These are phyloP conservation scores for Fusarium sp. DNA, from an alignment of 2,329 filamentous ascomycete genomes.

Conservation along the genomic window DNA sequence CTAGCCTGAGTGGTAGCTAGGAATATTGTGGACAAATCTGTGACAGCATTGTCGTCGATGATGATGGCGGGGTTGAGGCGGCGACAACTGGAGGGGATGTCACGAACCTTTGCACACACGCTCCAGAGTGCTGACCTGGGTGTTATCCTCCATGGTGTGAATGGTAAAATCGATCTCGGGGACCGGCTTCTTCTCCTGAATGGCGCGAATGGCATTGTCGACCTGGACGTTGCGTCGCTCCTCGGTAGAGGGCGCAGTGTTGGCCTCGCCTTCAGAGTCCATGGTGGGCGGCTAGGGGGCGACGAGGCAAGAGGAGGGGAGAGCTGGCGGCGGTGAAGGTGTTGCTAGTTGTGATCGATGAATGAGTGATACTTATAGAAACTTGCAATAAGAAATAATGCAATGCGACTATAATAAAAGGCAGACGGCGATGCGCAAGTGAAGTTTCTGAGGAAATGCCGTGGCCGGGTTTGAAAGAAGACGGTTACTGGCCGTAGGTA, in stretches of 20 bases:
- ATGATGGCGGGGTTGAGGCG: constrained; percentile 39
- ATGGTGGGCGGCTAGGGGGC: constrained; percentile 45
- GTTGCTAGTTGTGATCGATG: constrained; percentile 26
- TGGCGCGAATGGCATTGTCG: constrained; percentile 91
- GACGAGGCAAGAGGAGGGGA: constrained; percentile 26
- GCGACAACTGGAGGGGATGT: constrained; percentile 37
- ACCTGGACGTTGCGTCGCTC: constrained; percentile 71
- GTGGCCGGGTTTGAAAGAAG: constrained; percentile 36
- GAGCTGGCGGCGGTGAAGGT: constrained; percentile 45
- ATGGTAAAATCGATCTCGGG: constrained; percentile 99
- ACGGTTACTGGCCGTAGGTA: constrained; percentile 38
- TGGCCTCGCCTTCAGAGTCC: constrained; percentile 61
- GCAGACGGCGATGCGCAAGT: constrained; percentile 2
- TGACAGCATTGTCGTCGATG: constrained; percentile 25
- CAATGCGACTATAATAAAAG: constrained; percentile 25
- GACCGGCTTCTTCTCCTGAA: constrained; percentile 92
- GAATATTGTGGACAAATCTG: constrained; percentile 20
- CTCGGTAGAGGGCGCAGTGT: constrained; percentile 50
- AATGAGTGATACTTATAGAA: constrained; percentile 14
- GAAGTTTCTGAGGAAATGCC: constrained; percentile 13
- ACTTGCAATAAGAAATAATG: constrained; percentile 9
- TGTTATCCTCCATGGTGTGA: constrained; percentile 98
- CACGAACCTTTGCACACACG: constrained; percentile 95
- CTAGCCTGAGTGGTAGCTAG: background rate
- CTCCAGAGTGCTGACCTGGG: constrained; percentile 93